phyloP scores from a whole-genome alignment of 2,329 filamentous ascomycete genomes.

The Fusarium begoniae region DNA sequence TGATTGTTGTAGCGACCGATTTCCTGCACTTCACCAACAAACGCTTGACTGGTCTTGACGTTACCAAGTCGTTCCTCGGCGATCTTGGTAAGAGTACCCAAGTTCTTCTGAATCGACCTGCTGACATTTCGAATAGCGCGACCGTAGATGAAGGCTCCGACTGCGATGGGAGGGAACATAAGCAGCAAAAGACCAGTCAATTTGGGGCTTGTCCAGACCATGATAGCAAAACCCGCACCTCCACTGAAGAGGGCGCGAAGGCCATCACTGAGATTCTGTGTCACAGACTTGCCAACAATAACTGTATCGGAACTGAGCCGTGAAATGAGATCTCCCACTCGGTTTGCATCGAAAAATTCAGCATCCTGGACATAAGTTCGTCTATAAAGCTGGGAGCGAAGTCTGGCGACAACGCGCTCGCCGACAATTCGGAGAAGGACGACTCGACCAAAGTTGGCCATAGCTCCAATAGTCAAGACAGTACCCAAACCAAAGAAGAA shows the following conservation, averaged over 20 bases:
- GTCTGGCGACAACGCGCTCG: slow-evolving; percentile 89
- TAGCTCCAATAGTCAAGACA: slow-evolving; percentile 83
- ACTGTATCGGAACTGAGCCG: slow-evolving; percentile 95
- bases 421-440: slow-evolving; percentile 93
- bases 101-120: slow-evolving; percentile 90
- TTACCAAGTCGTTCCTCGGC: slow-evolving; percentile 98
- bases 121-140: slow-evolving; percentile 88
- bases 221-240: slow-evolving; percentile 86
- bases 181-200: slow-evolving; percentile 86
- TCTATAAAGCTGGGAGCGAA: slow-evolving; percentile 89
- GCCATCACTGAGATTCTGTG: slow-evolving; percentile 97
- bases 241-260: slow-evolving; percentile 90
- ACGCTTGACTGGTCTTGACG: slow-evolving; percentile 95
- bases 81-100: slow-evolving; percentile 94
- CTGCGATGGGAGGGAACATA: slow-evolving; percentile 89
- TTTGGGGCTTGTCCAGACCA: slow-evolving; percentile 95
- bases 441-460: slow-evolving; percentile 92
- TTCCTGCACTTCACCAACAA: slow-evolving; percentile 92
- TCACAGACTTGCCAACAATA: slow-evolving; percentile 98
- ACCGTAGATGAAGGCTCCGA: slow-evolving; percentile 92
- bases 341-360: slow-evolving; percentile 98
- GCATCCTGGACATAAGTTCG: slow-evolving; percentile 97
- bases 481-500: slow-evolving; percentile 85
- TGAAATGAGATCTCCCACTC: slow-evolving; percentile 95
- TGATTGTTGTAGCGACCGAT: slow-evolving; percentile 91